A percentile compares a stretch with the other conserved stretches of the same genome.
Evolutionary conservation across 1,284 basidiomycete species (phyloP).

Genomic region (Ganoderma sinense): DNA sequence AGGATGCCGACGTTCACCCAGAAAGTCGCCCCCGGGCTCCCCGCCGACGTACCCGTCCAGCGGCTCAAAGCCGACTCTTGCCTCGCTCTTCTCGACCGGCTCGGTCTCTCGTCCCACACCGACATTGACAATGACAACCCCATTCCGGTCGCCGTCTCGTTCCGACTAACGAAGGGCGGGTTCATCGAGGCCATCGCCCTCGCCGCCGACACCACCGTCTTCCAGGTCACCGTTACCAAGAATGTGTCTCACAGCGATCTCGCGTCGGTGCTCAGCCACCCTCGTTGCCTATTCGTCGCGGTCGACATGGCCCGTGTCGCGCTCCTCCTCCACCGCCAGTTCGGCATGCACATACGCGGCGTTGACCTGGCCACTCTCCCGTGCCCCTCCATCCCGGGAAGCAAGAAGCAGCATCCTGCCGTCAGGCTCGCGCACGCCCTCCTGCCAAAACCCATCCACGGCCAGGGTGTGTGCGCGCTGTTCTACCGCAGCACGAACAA

Average conservation of each 20-base stretch:
- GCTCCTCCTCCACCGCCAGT: conserved; percentile 3
- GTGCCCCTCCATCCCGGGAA: neutral
- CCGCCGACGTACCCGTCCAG: neutral
- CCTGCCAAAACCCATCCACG: neutral
- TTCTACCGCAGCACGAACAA: neutral
- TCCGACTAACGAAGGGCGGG: neutral
- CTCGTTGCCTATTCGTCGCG: neutral
- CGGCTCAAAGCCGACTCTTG: conserved; percentile 1
- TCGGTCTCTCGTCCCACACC: neutral
- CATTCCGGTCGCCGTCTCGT: neutral
- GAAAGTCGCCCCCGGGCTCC: neutral
- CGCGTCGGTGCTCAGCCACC: neutral
- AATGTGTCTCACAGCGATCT: neutral
- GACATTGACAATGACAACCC: neutral
- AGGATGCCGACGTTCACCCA: neutral
- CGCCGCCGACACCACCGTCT: neutral
- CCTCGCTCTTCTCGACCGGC: neutral
- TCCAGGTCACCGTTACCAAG: neutral
- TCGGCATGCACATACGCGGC: conserved; percentile 3
- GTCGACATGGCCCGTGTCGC: conserved; percentile 1
- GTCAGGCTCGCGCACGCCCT: neutral
- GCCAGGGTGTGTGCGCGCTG: neutral
- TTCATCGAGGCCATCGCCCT: neutral
- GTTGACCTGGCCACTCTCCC: conserved; percentile 4
- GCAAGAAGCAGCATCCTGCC: neutral